Conservation (phyloP, 176 grass and related monocot genomes). For the Tillandsia leiboldiana region DNA sequence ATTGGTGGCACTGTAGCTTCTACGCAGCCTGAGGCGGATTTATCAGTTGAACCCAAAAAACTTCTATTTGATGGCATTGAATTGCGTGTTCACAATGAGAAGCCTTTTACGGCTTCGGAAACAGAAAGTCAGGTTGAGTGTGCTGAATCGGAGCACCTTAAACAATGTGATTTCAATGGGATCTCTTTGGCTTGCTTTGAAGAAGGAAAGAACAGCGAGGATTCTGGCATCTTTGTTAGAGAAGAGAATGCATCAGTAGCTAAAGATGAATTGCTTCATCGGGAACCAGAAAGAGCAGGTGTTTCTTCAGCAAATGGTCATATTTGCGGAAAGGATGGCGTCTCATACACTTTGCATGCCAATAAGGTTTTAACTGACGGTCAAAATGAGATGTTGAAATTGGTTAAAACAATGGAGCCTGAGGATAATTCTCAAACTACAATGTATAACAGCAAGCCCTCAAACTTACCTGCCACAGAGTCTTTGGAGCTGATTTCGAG, state of each 20-base stretch:
- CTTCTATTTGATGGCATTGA: slow-evolving; percentile 43
- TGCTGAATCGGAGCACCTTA: slow-evolving; percentile 19
- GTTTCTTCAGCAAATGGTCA: background rate
- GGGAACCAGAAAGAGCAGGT: slow-evolving; percentile 2
- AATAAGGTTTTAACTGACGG: background rate
- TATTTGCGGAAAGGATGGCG: background rate
- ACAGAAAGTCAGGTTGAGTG: background rate
- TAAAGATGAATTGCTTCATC: slow-evolving; percentile 12
- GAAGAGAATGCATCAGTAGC: slow-evolving; percentile 15
- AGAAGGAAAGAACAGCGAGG: slow-evolving; percentile 15
- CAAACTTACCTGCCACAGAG: background rate
- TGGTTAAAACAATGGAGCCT: background rate
- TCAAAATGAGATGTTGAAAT: background rate
- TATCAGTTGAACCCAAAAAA: slow-evolving; percentile 32
- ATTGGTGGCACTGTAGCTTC: slow-evolving; percentile 7
- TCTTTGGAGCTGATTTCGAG: background rate
- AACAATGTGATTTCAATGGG: slow-evolving; percentile 20
- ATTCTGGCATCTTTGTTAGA: slow-evolving; percentile 16
- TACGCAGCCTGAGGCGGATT: slow-evolving; percentile 22
- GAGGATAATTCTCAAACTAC: background rate
- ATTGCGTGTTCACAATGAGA: slow-evolving; percentile 9
- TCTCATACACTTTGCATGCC: background rate
- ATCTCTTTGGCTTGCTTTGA: slow-evolving; percentile 14
- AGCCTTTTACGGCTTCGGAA: background rate
- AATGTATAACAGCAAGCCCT: background rate